Conservation (phyloP, 805 yeast genomes). For the Isabelozyma pseudorhagii region DNA sequence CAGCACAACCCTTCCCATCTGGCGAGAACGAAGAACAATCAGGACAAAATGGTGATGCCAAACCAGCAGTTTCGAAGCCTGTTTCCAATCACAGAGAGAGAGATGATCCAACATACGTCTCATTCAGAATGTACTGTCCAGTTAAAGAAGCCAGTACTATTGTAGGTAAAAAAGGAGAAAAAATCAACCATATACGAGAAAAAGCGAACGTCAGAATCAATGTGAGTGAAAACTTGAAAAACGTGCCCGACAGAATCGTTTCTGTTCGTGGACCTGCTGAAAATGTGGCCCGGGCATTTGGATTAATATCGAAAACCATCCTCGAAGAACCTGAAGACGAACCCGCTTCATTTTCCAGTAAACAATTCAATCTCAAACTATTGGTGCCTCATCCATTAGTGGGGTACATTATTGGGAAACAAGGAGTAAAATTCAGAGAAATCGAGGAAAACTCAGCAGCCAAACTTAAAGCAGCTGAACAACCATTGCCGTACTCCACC, state of each 20-base stretch:
- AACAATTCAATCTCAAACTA: slow-evolving; percentile 54
- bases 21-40: background rate
- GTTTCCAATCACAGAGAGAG: slow-evolving; percentile 38
- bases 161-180: slow-evolving; percentile 82
- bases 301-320: slow-evolving; percentile 64
- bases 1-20: slow-evolving; percentile 2
- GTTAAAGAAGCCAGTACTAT: slow-evolving; percentile 72
- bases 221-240: slow-evolving; percentile 69
- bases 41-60: background rate
- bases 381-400: slow-evolving; percentile 76
- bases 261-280: slow-evolving; percentile 73
- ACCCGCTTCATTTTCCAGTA: slow-evolving; percentile 55
- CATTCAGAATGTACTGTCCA: slow-evolving; percentile 70
- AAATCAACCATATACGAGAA: slow-evolving; percentile 60
- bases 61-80: slow-evolving; percentile 20
- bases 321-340: slow-evolving; percentile 64
- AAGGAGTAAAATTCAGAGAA: slow-evolving; percentile 70
- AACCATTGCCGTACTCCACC: slow-evolving; percentile 68
- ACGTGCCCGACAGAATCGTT: slow-evolving; percentile 71
- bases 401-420: slow-evolving; percentile 79
- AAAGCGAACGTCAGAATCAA: slow-evolving; percentile 62
- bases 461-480: slow-evolving; percentile 67
- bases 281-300: slow-evolving; percentile 78
- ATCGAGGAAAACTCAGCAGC: slow-evolving; percentile 84
- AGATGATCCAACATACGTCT: slow-evolving; percentile 59